Evolutionary conservation across 768 basidiomycete species (phyloP).

Genomic region (Tremella yokohamensis): DNA sequence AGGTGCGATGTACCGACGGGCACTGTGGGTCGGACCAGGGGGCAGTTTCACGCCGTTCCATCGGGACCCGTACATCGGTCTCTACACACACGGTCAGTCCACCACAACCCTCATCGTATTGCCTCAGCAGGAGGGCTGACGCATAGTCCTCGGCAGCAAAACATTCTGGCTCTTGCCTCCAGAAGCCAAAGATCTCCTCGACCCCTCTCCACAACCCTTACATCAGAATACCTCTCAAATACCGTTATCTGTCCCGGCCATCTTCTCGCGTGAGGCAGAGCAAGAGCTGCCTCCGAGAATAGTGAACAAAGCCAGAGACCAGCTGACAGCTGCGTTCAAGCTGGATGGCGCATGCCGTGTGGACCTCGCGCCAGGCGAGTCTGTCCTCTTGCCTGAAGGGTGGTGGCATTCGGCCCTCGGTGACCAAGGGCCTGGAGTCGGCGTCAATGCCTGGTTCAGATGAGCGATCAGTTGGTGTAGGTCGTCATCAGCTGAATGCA

Average conservation of each 20-base stretch:
- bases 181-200: constrained; percentile 24
- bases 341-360: constrained; percentile 30
- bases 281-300: constrained; percentile 16
- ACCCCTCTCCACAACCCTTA: constrained; percentile 22
- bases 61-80: constrained; percentile 44
- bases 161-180: constrained; percentile 42
- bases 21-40: constrained; percentile 45
- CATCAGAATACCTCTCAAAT: constrained; percentile 45
- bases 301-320: constrained; percentile 15
- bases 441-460: constrained; percentile 43
- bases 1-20: constrained; percentile 37
- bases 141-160: constrained; percentile 39
- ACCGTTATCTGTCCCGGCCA: constrained; percentile 28
- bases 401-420: constrained; percentile 49
- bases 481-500: constrained; percentile 5
- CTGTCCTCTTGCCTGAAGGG: constrained; percentile 46
- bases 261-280: constrained; percentile 10
- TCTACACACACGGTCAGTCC: constrained; percentile 42
- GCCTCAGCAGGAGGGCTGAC: background rate
- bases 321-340: constrained; percentile 23
- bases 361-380: constrained; percentile 31
- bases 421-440: constrained; percentile 31
- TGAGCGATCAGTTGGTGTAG: constrained; percentile 6
- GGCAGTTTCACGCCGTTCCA: constrained; percentile 47
- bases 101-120: background rate